Percentiles rank a stretch among this genome's conserved stretches.
phyloP scores from a whole-genome alignment of 495 filamentous ascomycete genomes.

The Extremus antarcticus region DNA sequence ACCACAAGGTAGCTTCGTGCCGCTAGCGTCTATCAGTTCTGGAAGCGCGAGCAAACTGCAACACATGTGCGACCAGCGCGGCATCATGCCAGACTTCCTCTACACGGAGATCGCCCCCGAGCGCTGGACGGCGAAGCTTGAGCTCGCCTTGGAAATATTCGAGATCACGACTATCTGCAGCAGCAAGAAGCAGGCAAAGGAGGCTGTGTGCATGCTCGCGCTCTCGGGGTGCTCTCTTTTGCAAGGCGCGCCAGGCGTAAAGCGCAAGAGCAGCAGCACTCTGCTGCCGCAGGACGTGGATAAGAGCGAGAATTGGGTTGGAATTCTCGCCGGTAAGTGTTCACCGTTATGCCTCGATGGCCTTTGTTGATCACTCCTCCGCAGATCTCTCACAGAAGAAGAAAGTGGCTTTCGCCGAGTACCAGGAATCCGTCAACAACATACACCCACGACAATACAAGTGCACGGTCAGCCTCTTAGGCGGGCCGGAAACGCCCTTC shows the following conservation, averaged over 20 bases:
- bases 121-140: background rate
- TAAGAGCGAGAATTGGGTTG: slow-evolving; percentile 8
- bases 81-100: background rate
- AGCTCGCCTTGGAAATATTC: background rate
- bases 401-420: slow-evolving; percentile 12
- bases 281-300: background rate
- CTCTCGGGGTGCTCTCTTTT: background rate
- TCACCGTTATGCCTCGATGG: too few relatives aligned
- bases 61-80: background rate
- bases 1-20: background rate
- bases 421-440: slow-evolving; percentile 15
- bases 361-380: background rate
- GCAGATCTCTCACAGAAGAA: slow-evolving; percentile 5
- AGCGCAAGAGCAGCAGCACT: too few relatives aligned
- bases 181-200: slow-evolving; percentile 18
- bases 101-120: background rate
- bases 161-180: background rate
- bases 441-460: slow-evolving; percentile 11
- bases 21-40: background rate
- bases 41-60: background rate
- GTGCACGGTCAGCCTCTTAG: slow-evolving; percentile 6
- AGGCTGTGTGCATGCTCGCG: slow-evolving; percentile 11
- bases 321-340: slow-evolving; percentile 7
- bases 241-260: background rate
- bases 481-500: slow-evolving; percentile 12